A percentile compares a stretch with the other conserved stretches of the same genome.
Evolutionary conservation across 345 rosid genomes (phyloP).

Genomic region (Populus alba): DNA sequence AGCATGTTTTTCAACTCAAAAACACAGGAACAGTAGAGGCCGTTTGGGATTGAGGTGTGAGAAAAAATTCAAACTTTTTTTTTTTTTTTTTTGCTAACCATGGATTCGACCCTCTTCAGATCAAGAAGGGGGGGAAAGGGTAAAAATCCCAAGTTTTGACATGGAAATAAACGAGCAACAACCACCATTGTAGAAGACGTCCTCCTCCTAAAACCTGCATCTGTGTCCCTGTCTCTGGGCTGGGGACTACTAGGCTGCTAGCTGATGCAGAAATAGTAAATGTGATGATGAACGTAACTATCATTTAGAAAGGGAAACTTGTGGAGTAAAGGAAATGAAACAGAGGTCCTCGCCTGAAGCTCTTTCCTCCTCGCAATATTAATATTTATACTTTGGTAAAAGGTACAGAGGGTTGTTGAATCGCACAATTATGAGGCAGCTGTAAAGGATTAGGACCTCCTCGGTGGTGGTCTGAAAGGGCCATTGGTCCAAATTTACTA

Average conservation of each 20-base stretch:
- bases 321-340: background rate
- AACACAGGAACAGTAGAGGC: too few species aligned
- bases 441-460: constrained; percentile 15
- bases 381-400: background rate
- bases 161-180: background rate
- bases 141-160: background rate
- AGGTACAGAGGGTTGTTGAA: constrained; percentile 22
- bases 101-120: too few species aligned
- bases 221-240: background rate
- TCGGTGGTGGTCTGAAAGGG: constrained; percentile 10
- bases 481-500: constrained; percentile 16
- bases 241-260: background rate
- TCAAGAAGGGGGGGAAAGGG: too few species aligned
- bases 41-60: too few species aligned
- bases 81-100: too few species aligned
- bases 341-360: too few species aligned
- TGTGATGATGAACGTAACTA: too few species aligned
- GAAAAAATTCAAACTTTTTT: too few species aligned
- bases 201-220: background rate
- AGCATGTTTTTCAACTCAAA: too few species aligned
- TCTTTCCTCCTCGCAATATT: too few species aligned
- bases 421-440: constrained; percentile 25
- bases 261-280: background rate
- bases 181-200: background rate
- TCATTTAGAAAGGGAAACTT: background rate